Percentiles rank a stretch among this genome's conserved stretches.
Evolutionary conservation across 345 rosid genomes (phyloP).

Genomic region (Microcos paniculata): DNA sequence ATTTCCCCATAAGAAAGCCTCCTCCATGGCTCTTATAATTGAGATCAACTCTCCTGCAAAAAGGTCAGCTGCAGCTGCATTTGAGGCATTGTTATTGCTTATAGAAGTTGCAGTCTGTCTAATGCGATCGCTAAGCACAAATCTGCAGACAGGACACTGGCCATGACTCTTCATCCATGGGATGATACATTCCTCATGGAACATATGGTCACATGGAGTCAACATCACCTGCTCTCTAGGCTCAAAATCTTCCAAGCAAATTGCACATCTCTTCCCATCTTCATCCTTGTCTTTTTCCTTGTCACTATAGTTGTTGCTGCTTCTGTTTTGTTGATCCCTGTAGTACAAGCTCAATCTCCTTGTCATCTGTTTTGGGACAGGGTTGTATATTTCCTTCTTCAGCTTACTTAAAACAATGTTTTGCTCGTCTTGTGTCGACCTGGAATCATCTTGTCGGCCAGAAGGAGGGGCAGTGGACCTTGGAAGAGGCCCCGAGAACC

Average conservation of each 20-base stretch:
- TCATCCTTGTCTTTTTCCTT: constrained; percentile 35
- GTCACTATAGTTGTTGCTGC: neutral
- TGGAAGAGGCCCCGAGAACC: constrained; percentile 6
- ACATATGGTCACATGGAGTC: constrained; percentile 87
- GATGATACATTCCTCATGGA: constrained; percentile 78
- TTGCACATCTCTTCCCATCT: constrained; percentile 54
- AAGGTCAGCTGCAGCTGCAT: constrained; percentile 25
- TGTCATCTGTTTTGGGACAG: constrained; percentile 41
- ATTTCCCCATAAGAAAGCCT: constrained; percentile 31
- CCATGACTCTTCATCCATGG: constrained; percentile 69
- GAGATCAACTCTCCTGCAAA: constrained; percentile 34
- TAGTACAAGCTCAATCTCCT: constrained; percentile 55
- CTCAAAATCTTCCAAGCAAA: constrained; percentile 88
- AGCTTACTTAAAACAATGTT: constrained; percentile 41
- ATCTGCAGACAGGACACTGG: constrained; percentile 80
- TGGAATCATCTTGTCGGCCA: neutral
- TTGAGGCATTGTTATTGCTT: neutral
- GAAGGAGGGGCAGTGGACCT: neutral
- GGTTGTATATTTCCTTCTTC: constrained; percentile 59
- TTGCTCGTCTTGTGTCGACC: constrained; percentile 29
- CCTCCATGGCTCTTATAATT: constrained; percentile 48
- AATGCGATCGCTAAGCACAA: constrained; percentile 30
- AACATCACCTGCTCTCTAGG: constrained; percentile 57
- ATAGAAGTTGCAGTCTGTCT: constrained; percentile 11
- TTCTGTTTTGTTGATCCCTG: constrained; percentile 34